phyloP scores from a whole-genome alignment of 1,284 basidiomycete genomes.

The Ustilago cynodontis region DNA sequence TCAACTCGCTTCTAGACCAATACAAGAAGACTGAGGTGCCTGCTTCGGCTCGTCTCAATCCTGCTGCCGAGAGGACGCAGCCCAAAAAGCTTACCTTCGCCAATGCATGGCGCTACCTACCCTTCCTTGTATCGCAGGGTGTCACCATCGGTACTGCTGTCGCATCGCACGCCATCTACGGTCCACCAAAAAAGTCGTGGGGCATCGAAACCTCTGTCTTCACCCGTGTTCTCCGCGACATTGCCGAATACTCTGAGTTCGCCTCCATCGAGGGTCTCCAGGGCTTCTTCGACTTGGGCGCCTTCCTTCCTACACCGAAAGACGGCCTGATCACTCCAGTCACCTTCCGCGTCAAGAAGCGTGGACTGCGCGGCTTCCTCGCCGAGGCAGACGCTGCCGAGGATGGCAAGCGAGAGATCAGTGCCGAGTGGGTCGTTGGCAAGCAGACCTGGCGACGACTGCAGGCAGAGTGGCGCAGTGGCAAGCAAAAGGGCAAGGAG shows the following conservation, averaged over 20 bases:
- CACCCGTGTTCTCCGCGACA: slow-evolving; percentile 85
- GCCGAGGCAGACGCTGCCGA: slow-evolving; percentile 80
- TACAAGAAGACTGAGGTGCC: slow-evolving; percentile 61
- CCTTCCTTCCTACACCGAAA: slow-evolving; percentile 87
- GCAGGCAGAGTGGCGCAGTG: slow-evolving; percentile 79
- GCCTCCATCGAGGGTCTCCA: slow-evolving; percentile 81
- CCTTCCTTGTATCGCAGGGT: slow-evolving; percentile 66
- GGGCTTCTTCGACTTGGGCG: slow-evolving; percentile 82
- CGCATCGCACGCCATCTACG: slow-evolving; percentile 72
- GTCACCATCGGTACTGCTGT: slow-evolving; percentile 65
- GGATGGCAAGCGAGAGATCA: slow-evolving; percentile 81
- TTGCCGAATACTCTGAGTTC: slow-evolving; percentile 84
- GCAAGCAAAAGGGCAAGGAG: slow-evolving; percentile 74
- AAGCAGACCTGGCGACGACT: slow-evolving; percentile 88
- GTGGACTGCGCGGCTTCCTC: slow-evolving; percentile 82
- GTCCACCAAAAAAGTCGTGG: slow-evolving; percentile 86
- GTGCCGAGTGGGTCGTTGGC: slow-evolving; percentile 96
- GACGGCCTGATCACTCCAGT: slow-evolving; percentile 96
- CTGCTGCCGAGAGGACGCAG: slow-evolving; percentile 44
- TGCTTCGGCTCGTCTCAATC: slow-evolving; percentile 61
- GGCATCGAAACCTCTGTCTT: slow-evolving; percentile 77
- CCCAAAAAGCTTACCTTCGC: slow-evolving; percentile 57
- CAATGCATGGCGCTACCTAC: slow-evolving; percentile 66
- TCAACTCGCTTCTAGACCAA: slow-evolving; percentile 64
- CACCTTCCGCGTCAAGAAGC: slow-evolving; percentile 84